Conservation (phyloP, 805 yeast species). For the Kluyveromyces nonfermentans region DNA sequence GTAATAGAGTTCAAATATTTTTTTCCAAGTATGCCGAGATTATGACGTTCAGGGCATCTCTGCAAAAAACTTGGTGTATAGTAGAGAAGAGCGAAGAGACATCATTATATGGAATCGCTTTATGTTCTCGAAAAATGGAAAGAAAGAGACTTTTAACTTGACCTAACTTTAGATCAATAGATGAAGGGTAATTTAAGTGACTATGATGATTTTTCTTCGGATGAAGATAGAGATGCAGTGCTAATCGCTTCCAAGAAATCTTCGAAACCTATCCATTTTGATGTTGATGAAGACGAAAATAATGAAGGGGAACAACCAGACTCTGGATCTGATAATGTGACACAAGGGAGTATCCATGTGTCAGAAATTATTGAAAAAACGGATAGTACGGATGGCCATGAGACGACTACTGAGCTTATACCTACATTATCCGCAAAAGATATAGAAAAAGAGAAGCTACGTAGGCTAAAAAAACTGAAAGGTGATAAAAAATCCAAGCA, state of each 20-base stretch:
- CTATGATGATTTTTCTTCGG: conserved; percentile 24
- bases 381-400: conserved; percentile 4
- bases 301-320: conserved; percentile 15
- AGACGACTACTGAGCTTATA: conserved; percentile 13
- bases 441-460: conserved; percentile 47
- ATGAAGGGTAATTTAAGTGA: conserved; percentile 10
- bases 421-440: conserved; percentile 31
- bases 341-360: conserved; percentile 9
- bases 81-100: background rate
- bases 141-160: no score
- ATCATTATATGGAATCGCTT: background rate
- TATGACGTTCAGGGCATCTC: no score
- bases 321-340: conserved; percentile 14
- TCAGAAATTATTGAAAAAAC: conserved; percentile 12
- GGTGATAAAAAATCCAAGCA: conserved; percentile 42
- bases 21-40: no score
- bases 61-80: background rate
- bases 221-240: conserved; percentile 17
- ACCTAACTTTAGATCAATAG: background rate
- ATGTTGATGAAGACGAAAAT: conserved; percentile 7
- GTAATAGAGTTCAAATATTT: no score
- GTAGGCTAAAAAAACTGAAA: conserved; percentile 39
- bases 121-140: background rate
- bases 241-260: conserved; percentile 16
- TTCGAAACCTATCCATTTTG: background rate